phyloP scores from a whole-genome alignment of 2,329 filamentous ascomycete species.

The Exophiala dermatitidis region DNA sequence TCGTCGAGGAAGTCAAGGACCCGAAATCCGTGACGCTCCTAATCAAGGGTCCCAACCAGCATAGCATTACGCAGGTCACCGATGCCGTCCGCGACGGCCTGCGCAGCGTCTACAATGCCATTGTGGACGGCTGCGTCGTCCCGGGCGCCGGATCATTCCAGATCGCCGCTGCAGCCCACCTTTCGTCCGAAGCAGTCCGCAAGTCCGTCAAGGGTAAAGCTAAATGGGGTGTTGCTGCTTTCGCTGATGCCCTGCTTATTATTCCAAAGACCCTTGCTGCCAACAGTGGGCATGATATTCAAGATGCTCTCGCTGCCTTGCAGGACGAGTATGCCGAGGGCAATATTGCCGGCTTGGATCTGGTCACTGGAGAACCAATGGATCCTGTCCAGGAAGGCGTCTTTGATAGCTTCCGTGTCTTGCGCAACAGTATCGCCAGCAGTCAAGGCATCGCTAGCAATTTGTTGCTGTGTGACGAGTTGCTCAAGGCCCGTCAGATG shows the following conservation, averaged over 20 bases:
- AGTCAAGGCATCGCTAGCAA: conserved; percentile 94
- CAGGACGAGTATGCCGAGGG: conserved; percentile 82
- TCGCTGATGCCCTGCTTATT: conserved; percentile 86
- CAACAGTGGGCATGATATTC: conserved; percentile 92
- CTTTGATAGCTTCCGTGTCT: conserved; percentile 90
- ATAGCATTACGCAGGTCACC: conserved; percentile 94
- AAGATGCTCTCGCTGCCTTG: conserved; percentile 80
- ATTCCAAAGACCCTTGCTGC: conserved; percentile 97
- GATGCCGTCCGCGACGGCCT: conserved; percentile 93
- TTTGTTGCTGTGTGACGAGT: conserved; percentile 87
- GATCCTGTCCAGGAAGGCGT: conserved; percentile 88
- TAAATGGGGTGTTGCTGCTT: conserved; percentile 90
- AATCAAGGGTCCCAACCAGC: conserved; percentile 95
- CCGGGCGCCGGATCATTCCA: conserved; percentile 95
- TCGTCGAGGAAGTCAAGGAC: conserved; percentile 97
- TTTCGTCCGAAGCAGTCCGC: conserved; percentile 77
- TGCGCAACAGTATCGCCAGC: conserved; percentile 88
- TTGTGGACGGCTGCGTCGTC: conserved; percentile 93
- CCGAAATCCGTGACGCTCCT: conserved; percentile 95
- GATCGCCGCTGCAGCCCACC: conserved; percentile 78
- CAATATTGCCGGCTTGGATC: conserved; percentile 76
- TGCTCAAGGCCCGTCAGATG: conserved; percentile 98
- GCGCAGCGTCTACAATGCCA: conserved; percentile 97
- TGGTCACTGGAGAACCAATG: conserved; percentile 85
- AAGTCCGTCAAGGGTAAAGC: conserved; percentile 96